Conservation (phyloP, 106 monocot species). For the Ottelia alismoides region DNA sequence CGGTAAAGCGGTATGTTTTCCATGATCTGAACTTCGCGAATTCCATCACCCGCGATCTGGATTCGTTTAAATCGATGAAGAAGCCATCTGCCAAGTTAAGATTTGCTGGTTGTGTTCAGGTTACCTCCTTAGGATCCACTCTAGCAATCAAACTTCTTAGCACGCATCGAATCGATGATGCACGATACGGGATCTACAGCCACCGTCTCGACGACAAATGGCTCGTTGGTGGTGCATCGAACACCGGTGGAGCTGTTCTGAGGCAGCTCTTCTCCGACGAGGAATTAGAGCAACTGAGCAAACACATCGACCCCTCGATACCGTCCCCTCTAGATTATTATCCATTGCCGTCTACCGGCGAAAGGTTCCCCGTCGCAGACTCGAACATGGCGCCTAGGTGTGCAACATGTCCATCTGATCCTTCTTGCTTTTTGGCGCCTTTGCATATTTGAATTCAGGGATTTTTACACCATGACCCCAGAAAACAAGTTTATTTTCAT, state of each 20-base stretch:
- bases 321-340: slow-evolving; percentile 66
- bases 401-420: neutral
- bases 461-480: too few relatives aligned
- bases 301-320: slow-evolving; percentile 37
- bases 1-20: slow-evolving; percentile 60
- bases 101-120: slow-evolving; percentile 19
- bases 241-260: slow-evolving; percentile 82
- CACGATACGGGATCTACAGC: slow-evolving; percentile 78
- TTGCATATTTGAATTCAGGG: too few relatives aligned
- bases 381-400: slow-evolving; percentile 71
- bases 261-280: slow-evolving; percentile 59
- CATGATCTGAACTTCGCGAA: too few relatives aligned
- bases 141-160: slow-evolving; percentile 85
- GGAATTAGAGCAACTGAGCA: slow-evolving; percentile 37
- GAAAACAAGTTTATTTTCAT: too few relatives aligned
- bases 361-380: slow-evolving; percentile 82
- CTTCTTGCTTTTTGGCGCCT: too few relatives aligned
- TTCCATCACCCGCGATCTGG: too few relatives aligned
- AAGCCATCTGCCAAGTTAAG: neutral
- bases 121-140: slow-evolving; percentile 83
- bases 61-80: neutral
- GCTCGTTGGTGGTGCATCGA: slow-evolving; percentile 94
- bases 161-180: slow-evolving; percentile 53
- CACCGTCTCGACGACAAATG: slow-evolving; percentile 80
- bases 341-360: slow-evolving; percentile 60